Evolutionary conservation across 2,329 filamentous ascomycete species (phyloP).

Genomic region (Sordariomycetes sp.): DNA sequence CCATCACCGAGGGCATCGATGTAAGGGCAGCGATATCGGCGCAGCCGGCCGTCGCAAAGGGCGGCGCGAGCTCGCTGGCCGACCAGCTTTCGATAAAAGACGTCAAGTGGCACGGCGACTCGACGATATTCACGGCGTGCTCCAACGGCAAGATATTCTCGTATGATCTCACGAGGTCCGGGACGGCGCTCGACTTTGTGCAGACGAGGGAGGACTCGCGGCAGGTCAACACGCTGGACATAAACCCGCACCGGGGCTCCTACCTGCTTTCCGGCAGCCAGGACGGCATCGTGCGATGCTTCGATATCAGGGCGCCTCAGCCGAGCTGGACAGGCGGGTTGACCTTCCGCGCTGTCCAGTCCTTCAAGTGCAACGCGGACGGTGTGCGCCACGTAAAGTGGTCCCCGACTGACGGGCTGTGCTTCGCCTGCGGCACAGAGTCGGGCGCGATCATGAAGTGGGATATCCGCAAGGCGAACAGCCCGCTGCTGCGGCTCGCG

Average conservation of each 20-base stretch:
- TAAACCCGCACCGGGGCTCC: conserved; percentile 44
- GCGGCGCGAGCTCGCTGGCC: conserved; percentile 16
- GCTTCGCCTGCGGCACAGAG: conserved; percentile 52
- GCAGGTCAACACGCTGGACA: conserved; percentile 49
- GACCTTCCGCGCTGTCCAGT: conserved; percentile 32
- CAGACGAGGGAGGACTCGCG: conserved; percentile 48
- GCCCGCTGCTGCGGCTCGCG: conserved; percentile 43
- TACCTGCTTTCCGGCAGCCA: conserved; percentile 50
- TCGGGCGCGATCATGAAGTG: conserved; percentile 49
- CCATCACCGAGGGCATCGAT: conserved; percentile 42
- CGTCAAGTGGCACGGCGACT: conserved; percentile 42
- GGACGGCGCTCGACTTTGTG: conserved; percentile 30
- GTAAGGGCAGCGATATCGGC: conserved; percentile 40
- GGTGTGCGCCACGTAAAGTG: conserved; percentile 50
- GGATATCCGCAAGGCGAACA: conserved; percentile 42
- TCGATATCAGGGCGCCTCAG: conserved; percentile 40
- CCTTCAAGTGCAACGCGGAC: conserved; percentile 38
- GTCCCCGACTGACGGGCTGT: conserved; percentile 47
- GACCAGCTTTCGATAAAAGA: conserved; percentile 53
- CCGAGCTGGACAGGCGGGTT: conserved; percentile 29
- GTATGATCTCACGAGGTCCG: conserved; percentile 43
- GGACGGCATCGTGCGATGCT: conserved; percentile 48
- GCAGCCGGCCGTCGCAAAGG: conserved; percentile 29
- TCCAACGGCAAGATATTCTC: conserved; percentile 51
- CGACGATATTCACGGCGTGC: conserved; percentile 48